Conservation (phyloP, 257 asterid genomes). For the Coffea canephora region DNA sequence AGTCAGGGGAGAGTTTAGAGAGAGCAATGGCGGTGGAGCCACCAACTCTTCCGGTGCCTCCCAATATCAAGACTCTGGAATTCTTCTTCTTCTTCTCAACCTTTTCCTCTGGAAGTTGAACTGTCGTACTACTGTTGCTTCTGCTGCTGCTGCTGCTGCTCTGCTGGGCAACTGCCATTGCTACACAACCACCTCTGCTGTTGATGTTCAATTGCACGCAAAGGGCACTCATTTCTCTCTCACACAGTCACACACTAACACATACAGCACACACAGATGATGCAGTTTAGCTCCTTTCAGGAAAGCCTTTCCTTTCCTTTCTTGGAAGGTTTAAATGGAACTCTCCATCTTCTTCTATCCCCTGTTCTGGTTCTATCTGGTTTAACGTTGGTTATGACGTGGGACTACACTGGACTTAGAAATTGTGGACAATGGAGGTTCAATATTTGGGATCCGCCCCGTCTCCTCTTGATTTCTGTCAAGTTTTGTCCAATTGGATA, state of each 20-base stretch:
- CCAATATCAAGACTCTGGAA: slow-evolving; percentile 65
- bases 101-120: slow-evolving; percentile 49
- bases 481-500: too few species aligned
- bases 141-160: slow-evolving; percentile 7
- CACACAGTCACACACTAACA: not conserved
- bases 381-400: slow-evolving; percentile 7
- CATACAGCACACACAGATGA: too few species aligned
- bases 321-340: not conserved
- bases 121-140: slow-evolving; percentile 4
- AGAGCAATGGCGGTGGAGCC: slow-evolving; percentile 90
- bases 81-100: slow-evolving; percentile 30
- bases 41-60: slow-evolving; percentile 99
- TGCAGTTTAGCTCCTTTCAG: too few species aligned
- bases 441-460: too few species aligned
- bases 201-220: slow-evolving; percentile 45
- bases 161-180: slow-evolving; percentile 32
- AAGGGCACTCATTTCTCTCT: slow-evolving; percentile 15
- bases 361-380: not conserved
- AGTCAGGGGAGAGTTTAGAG: slow-evolving; percentile 64
- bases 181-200: slow-evolving; percentile 23
- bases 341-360: not conserved
- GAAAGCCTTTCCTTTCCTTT: not conserved
- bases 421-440: too few species aligned
- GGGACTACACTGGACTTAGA: not conserved
- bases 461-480: too few species aligned